Conservation (phyloP, 2,329 filamentous ascomycete species). For the Microcera coccophila region DNA sequence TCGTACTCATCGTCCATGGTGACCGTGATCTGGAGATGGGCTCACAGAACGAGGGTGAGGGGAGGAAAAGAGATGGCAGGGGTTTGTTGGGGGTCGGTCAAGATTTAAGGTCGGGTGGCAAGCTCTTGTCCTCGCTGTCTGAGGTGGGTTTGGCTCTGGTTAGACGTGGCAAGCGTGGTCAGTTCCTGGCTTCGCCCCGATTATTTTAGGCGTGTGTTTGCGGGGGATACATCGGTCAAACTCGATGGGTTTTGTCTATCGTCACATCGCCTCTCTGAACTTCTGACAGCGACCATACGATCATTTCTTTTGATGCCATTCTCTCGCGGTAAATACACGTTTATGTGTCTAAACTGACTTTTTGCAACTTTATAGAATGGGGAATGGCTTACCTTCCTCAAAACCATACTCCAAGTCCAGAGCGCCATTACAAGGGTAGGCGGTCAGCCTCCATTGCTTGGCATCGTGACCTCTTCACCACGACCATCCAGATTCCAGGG, state of each 20-base stretch:
- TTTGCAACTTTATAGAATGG: no score
- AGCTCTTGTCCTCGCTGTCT: conserved; percentile 15
- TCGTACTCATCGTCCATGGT: conserved; percentile 58
- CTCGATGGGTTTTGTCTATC: conserved; percentile 3
- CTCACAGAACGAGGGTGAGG: conserved; percentile 10
- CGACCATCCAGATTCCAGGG: no score
- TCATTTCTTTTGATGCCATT: not conserved
- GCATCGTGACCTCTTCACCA: not conserved
- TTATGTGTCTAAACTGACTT: no score
- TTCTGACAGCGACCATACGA: not conserved
- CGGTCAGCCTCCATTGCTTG: not conserved
- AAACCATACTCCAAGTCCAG: not conserved
- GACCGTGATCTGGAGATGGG: conserved; percentile 9
- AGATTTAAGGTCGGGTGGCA: conserved; percentile 20
- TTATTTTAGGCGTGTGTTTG: conserved; percentile 24
- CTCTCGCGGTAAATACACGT: no score
- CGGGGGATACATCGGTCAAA: conserved; percentile 10
- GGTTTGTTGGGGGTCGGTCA: conserved; percentile 12
- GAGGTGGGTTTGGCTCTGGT: conserved; percentile 13
- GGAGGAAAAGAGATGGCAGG: conserved; percentile 16
- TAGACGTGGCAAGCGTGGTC: conserved; percentile 14
- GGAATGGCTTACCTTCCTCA: no score
- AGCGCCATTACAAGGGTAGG: not conserved
- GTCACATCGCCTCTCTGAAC: conserved; percentile 13
- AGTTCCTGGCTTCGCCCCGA: conserved; percentile 22